Evolutionary conservation across 192 early-diverging fungal genomes (phyloP).

Genomic region (Coemansia sp.): DNA sequence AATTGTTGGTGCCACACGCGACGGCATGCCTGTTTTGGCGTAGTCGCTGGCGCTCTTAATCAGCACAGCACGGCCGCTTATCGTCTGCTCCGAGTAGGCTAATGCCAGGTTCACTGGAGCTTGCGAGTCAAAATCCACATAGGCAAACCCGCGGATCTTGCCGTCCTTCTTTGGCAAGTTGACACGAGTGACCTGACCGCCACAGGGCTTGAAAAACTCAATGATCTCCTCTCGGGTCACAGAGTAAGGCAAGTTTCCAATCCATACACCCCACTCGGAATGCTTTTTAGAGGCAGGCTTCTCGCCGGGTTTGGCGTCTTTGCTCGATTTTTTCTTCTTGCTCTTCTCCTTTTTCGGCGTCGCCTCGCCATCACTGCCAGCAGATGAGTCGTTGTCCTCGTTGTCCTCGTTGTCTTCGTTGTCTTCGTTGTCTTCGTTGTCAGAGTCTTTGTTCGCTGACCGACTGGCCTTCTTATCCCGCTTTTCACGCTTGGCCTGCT

Average conservation of each 20-base stretch:
- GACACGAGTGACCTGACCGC: conserved; percentile 41
- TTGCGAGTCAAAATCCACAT: conserved; percentile 66
- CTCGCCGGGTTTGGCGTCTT: conserved; percentile 42
- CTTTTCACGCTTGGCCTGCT: conserved; percentile 31
- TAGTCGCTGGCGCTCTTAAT: conserved; percentile 71
- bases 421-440: conserved; percentile 21
- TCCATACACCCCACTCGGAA: conserved; percentile 70
- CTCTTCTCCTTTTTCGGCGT: conserved; percentile 41
- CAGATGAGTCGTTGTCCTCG: background rate
- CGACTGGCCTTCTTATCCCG: conserved; percentile 4
- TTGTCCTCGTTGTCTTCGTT: conserved; percentile 18
- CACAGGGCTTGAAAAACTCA: conserved; percentile 61
- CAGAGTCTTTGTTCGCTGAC: background rate
- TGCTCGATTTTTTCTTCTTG: conserved; percentile 46
- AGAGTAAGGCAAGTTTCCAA: conserved; percentile 70
- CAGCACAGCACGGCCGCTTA: conserved; percentile 65
- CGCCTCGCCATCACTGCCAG: conserved; percentile 39
- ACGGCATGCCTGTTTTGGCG: conserved; percentile 61
- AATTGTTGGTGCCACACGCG: conserved; percentile 10
- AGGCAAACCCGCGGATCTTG: conserved; percentile 66
- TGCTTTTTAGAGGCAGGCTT: conserved; percentile 47
- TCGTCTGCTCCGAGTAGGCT: conserved; percentile 62
- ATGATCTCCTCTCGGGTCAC: conserved; percentile 59
- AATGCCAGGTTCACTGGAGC: conserved; percentile 62
- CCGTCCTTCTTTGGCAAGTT: conserved; percentile 46